phyloP scores from a whole-genome alignment of 345 rosid species.

The Excoecaria agallocha region DNA sequence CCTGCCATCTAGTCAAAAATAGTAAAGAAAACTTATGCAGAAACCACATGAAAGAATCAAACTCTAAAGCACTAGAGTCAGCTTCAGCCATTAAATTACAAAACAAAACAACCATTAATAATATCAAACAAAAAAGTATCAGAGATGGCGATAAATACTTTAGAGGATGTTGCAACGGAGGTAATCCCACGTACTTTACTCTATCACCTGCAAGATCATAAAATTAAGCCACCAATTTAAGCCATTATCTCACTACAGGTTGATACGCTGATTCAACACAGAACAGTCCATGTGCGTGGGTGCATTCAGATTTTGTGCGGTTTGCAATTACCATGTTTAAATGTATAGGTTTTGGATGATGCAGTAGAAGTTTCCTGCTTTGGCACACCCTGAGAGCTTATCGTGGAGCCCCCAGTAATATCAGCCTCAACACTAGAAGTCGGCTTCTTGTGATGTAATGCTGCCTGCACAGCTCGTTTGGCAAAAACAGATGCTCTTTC shows the following conservation, averaged over 20 bases:
- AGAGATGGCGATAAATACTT: constrained; percentile 36
- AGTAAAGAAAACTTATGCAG: not conserved
- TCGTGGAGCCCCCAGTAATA: constrained; percentile 77
- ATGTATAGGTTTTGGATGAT: constrained; percentile 74
- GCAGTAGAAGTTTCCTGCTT: constrained; percentile 94
- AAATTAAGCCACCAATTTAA: constrained; percentile 17
- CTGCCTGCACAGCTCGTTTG: constrained; percentile 59
- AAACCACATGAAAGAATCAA: not conserved
- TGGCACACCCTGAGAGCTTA: constrained; percentile 68
- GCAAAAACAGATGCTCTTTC: constrained; percentile 66
- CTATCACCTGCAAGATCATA: constrained; percentile 70
- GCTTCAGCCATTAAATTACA: not conserved
- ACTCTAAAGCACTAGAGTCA: not conserved
- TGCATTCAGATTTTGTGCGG: not conserved
- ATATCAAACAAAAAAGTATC: constrained; percentile 5
- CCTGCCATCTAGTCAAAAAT: not conserved
- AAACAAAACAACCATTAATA: not conserved
- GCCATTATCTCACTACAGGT: constrained; percentile 3
- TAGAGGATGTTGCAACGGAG: constrained; percentile 48
- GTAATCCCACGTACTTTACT: constrained; percentile 65
- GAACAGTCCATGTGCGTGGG: not conserved
- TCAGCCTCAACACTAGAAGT: constrained; percentile 95
- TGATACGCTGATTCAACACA: not conserved
- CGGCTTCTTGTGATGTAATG: constrained; percentile 70
- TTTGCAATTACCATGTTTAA: constrained; percentile 62